phyloP scores from a whole-genome alignment of 805 yeast genomes.

The Candida stauntonica region DNA sequence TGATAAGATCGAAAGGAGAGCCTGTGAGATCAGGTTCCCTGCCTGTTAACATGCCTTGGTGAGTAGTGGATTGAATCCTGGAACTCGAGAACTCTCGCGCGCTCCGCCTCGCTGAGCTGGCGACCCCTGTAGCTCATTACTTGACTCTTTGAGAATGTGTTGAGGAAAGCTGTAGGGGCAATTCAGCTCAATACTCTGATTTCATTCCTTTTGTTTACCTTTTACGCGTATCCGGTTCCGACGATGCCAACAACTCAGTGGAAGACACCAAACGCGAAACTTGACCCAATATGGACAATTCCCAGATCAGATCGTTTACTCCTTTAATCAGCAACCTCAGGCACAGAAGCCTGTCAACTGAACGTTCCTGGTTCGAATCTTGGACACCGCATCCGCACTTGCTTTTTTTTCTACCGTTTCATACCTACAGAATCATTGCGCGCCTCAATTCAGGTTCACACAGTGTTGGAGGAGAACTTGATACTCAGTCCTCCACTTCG shows the following conservation, averaged over 20 bases:
- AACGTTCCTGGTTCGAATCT: constrained; percentile 1
- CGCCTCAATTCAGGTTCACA: neutral
- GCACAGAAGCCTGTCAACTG: constrained; percentile 3
- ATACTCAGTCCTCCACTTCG: no score
- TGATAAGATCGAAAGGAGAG: no score
- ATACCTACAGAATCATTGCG: constrained; percentile 4
- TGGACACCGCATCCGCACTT: neutral
- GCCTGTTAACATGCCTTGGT: constrained; percentile 54
- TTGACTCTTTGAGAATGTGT: neutral
- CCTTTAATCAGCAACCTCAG: neutral
- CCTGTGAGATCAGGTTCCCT: no score
- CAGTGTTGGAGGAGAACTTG: no score
- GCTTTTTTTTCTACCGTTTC: constrained; percentile 8
- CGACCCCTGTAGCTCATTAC: constrained; percentile 47
- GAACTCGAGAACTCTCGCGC: constrained; percentile 83
- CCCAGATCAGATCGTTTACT: neutral
- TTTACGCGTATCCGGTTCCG: no score
- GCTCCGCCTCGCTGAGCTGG: constrained; percentile 74
- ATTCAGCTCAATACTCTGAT: no score
- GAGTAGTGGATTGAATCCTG: constrained; percentile 94
- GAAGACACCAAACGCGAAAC: neutral
- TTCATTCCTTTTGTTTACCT: neutral
- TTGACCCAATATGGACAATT: neutral
- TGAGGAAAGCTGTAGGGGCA: no score
- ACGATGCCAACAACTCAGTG: no score